These are phyloP conservation scores for Pythium apleroticum DNA, from an alignment of 352 stramenopile species.

Conservation along the genomic window DNA sequence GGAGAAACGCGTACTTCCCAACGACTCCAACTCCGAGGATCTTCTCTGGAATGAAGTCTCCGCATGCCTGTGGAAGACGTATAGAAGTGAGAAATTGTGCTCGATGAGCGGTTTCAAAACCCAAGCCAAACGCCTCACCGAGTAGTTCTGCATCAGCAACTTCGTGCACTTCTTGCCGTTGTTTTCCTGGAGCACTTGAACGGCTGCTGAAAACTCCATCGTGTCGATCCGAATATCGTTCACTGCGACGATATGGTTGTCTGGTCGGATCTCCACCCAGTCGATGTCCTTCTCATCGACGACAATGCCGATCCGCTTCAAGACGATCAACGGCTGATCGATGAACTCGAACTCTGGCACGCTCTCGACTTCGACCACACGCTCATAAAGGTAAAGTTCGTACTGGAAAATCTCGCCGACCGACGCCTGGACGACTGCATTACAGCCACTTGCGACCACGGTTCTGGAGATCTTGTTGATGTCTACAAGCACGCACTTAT, in stretches of 20 bases:
- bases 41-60: slow-evolving; percentile 88
- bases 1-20: slow-evolving; percentile 78
- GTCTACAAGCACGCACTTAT: slow-evolving; percentile 32
- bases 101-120: not conserved
- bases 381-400: slow-evolving; percentile 85
- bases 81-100: not conserved
- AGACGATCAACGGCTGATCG: slow-evolving; percentile 80
- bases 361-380: slow-evolving; percentile 86
- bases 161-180: slow-evolving; percentile 87
- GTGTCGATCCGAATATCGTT: slow-evolving; percentile 86
- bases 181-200: slow-evolving; percentile 82
- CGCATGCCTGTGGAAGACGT: slow-evolving; percentile 41
- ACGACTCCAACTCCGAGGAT: slow-evolving; percentile 80
- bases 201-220: slow-evolving; percentile 77
- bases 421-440: slow-evolving; percentile 77
- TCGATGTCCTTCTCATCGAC: slow-evolving; percentile 71
- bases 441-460: slow-evolving; percentile 85
- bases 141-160: slow-evolving; percentile 88
- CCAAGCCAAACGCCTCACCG: slow-evolving; percentile 28
- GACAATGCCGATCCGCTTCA: slow-evolving; percentile 85
- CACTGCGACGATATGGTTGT: slow-evolving; percentile 87
- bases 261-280: slow-evolving; percentile 71
- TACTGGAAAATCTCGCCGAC: slow-evolving; percentile 90
- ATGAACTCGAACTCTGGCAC: slow-evolving; percentile 87
- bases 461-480: slow-evolving; percentile 84